Percentiles rank a stretch among this genome's conserved stretches.
phyloP scores from a whole-genome alignment of 352 stramenopile genomes.

The Phytophthora pisi region DNA sequence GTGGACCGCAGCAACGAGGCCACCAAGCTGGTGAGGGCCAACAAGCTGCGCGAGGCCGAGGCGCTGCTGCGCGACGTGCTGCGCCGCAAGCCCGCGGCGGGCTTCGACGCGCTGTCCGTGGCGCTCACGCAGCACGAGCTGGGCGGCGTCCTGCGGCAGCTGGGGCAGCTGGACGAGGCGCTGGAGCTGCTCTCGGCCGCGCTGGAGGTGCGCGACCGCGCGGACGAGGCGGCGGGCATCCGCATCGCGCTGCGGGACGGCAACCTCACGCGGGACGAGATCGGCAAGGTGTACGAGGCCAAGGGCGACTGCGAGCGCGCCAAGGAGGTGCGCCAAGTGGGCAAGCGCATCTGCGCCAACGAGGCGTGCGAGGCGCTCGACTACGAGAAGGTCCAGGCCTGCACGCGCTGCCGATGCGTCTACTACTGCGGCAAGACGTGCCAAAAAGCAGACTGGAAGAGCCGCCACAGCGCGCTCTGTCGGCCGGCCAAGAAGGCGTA shows the following conservation, averaged over 20 bases:
- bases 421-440: conserved; percentile 76
- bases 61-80: conserved; percentile 53
- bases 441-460: conserved; percentile 73
- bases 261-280: conserved; percentile 72
- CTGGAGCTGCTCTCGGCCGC: conserved; percentile 51
- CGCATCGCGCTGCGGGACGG: conserved; percentile 56
- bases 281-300: conserved; percentile 74
- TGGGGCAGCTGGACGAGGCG: conserved; percentile 54
- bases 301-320: conserved; percentile 57
- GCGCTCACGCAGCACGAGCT: conserved; percentile 65
- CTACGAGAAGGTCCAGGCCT: conserved; percentile 54
- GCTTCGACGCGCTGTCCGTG: conserved; percentile 66
- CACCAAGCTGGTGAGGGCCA: conserved; percentile 40
- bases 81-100: conserved; percentile 44
- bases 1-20: conserved; percentile 57
- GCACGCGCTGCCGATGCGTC: conserved; percentile 68
- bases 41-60: conserved; percentile 50
- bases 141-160: conserved; percentile 53
- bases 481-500: conserved; percentile 27
- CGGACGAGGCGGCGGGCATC: conserved; percentile 40
- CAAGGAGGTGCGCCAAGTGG: conserved; percentile 42
- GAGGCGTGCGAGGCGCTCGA: conserved; percentile 54
- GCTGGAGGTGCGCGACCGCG: conserved; percentile 48
- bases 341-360: conserved; percentile 62
- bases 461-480: conserved; percentile 56